phyloP scores from a whole-genome alignment of 1,284 basidiomycete genomes.

The Cronartium ribicola region DNA sequence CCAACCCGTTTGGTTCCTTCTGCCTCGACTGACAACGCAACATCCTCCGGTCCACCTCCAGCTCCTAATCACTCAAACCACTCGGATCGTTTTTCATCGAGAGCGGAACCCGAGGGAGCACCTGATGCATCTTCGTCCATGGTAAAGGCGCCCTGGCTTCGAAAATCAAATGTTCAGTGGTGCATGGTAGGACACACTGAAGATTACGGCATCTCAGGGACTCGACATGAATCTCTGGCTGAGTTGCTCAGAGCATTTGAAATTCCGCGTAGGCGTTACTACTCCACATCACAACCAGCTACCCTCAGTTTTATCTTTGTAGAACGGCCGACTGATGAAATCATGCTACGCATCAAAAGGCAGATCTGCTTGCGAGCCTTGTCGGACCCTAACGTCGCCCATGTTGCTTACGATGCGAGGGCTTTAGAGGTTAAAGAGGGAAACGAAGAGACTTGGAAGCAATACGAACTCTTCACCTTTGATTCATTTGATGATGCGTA shows the following conservation, averaged over 20 bases:
- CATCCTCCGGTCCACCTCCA: too few relatives aligned
- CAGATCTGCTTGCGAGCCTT: not conserved
- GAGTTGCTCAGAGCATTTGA: not conserved
- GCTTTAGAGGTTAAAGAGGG: conserved; percentile 6
- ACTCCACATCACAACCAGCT: not conserved
- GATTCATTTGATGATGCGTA: not conserved
- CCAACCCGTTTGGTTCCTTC: too few relatives aligned
- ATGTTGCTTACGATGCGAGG: conserved; percentile 16
- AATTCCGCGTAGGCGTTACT: not conserved
- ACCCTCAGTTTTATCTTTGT: conserved; percentile 16
- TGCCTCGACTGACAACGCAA: too few relatives aligned
- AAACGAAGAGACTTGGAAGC: not conserved
- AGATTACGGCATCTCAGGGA: conserved; percentile 24
- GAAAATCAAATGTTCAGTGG: conserved; percentile 11
- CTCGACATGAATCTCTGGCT: conserved; percentile 7
- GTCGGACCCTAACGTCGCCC: not conserved
- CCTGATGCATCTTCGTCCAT: too few relatives aligned
- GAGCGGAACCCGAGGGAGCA: too few relatives aligned
- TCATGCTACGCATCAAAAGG: conserved; percentile 5
- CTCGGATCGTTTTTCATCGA: too few relatives aligned
- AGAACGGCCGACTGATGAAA: conserved; percentile 6
- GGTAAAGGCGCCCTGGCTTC: conserved; percentile 14
- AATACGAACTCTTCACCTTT: not conserved
- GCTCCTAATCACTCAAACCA: too few relatives aligned
- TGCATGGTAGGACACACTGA: conserved; percentile 12